Evolutionary conservation across 2,329 filamentous ascomycete species (phyloP).

Genomic region (Hypoxylon sp.): DNA sequence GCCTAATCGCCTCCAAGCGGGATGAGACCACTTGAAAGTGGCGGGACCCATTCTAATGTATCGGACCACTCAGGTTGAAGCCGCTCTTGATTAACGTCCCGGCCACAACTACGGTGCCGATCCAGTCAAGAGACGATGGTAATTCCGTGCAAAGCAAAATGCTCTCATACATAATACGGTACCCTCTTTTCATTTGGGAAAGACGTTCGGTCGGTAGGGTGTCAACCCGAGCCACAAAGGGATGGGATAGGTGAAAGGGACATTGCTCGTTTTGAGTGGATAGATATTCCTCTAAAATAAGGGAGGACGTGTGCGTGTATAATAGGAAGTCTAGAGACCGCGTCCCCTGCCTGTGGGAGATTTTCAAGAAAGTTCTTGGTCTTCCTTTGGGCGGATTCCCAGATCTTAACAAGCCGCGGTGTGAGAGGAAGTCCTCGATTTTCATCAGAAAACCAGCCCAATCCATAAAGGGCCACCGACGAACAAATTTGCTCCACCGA

Average conservation of each 20-base stretch:
- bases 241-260: slow-evolving; percentile 34
- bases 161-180: slow-evolving; percentile 37
- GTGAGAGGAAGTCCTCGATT: slow-evolving; percentile 32
- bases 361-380: slow-evolving; percentile 41
- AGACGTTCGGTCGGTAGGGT: slow-evolving; percentile 47
- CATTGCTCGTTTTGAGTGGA: slow-evolving; percentile 21
- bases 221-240: slow-evolving; percentile 46
- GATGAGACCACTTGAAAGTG: slow-evolving; percentile 42
- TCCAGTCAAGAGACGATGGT: slow-evolving; percentile 38
- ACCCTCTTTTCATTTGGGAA: slow-evolving; percentile 45
- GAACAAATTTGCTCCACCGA: slow-evolving; percentile 43
- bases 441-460: slow-evolving; percentile 37
- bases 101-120: slow-evolving; percentile 37
- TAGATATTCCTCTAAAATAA: slow-evolving; percentile 19
- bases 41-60: slow-evolving; percentile 41
- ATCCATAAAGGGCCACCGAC: slow-evolving; percentile 44
- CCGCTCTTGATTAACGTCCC: slow-evolving; percentile 41
- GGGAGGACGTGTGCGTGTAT: slow-evolving; percentile 43
- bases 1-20: slow-evolving; percentile 46
- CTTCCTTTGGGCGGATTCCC: slow-evolving; percentile 35
- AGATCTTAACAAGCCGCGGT: slow-evolving; percentile 34
- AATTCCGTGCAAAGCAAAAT: slow-evolving; percentile 33
- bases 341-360: slow-evolving; percentile 31
- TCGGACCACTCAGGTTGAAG: slow-evolving; percentile 36
- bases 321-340: slow-evolving; percentile 43